Percentiles rank a stretch among this genome's conserved stretches.
phyloP scores from a whole-genome alignment of 257 asterid genomes.

The Cinchona pubescens region DNA sequence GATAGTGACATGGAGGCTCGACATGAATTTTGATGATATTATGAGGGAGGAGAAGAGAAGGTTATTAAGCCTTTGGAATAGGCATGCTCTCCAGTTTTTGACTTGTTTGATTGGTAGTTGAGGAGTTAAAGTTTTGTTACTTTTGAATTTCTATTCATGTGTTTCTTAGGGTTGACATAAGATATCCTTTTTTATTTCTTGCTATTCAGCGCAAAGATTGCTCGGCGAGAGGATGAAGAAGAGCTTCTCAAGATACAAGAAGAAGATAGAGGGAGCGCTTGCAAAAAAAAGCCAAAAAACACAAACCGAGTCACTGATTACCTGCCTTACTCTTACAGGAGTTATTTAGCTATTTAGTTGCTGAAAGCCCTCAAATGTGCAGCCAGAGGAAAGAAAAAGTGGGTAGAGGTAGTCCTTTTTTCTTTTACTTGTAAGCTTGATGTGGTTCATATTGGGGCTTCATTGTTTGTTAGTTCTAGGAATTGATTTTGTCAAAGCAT shows the following conservation, averaged over 20 bases:
- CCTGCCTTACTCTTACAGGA: neutral
- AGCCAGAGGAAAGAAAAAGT: neutral
- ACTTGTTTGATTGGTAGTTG: neutral
- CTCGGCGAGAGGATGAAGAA: slow-evolving; percentile 70
- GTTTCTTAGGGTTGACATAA: neutral
- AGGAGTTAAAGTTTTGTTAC: neutral
- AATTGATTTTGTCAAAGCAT: neutral
- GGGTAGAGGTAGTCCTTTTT: neutral
- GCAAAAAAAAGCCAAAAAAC: slow-evolving; percentile 61
- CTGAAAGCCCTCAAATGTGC: neutral
- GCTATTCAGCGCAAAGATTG: slow-evolving; percentile 56
- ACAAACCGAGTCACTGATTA: slow-evolving; percentile 29
- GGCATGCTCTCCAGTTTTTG: neutral
- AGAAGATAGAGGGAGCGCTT: slow-evolving; percentile 63
- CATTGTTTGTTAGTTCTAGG: neutral
- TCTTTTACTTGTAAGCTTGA: neutral
- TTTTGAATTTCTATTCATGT: neutral
- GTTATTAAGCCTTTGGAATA: slow-evolving; percentile 36
- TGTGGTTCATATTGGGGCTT: neutral
- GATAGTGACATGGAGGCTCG: slow-evolving; percentile 85
- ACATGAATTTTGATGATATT: slow-evolving; percentile 62
- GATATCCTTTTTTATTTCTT: slow-evolving; percentile 8
- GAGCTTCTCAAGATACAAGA: slow-evolving; percentile 62
- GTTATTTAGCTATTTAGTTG: neutral
- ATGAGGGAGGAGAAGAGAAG: slow-evolving; percentile 67